Conservation (phyloP, 2,329 filamentous ascomycete species). For the Ophiostoma piceae region DNA sequence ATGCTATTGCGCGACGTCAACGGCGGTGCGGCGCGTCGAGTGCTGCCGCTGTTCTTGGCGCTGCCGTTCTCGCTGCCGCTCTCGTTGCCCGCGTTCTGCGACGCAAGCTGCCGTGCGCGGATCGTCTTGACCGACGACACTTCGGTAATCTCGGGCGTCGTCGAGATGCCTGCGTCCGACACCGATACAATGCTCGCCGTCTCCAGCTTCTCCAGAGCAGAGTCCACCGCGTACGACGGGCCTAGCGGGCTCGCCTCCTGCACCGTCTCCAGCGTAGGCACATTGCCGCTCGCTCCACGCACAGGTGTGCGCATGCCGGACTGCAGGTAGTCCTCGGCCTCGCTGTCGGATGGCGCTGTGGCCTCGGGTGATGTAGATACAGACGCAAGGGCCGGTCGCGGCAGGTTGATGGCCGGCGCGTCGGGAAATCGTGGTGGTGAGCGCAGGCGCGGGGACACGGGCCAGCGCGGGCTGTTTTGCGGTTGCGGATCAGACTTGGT, state of each 20-base stretch:
- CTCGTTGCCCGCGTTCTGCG: slow-evolving; percentile 41
- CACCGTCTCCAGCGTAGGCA: slow-evolving; percentile 75
- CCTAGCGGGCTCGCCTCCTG: slow-evolving; percentile 79
- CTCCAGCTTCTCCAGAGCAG: slow-evolving; percentile 45
- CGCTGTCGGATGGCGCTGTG: slow-evolving; percentile 44
- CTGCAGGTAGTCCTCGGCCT: slow-evolving; percentile 48
- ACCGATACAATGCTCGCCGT: slow-evolving; percentile 43
- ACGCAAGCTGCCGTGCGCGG: slow-evolving; percentile 49
- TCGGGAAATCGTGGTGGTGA: slow-evolving; percentile 63
- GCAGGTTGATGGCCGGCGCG: slow-evolving; percentile 48
- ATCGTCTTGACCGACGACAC: slow-evolving; percentile 39
- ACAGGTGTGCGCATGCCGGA: slow-evolving; percentile 56
- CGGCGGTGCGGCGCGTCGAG: slow-evolving; percentile 40
- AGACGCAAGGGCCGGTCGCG: slow-evolving; percentile 41
- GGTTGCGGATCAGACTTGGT: slow-evolving; percentile 54
- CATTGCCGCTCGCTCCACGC: slow-evolving; percentile 54
- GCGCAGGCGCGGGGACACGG: slow-evolving; percentile 68
- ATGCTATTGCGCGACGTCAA: slow-evolving; percentile 58
- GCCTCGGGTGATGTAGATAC: slow-evolving; percentile 40
- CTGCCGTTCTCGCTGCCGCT: slow-evolving; percentile 52
- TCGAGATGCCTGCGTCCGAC: slow-evolving; percentile 39
- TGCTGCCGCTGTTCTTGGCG: slow-evolving; percentile 37
- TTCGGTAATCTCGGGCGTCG: slow-evolving; percentile 40
- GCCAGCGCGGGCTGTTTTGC: slow-evolving; percentile 63
- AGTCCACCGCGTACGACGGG: slow-evolving; percentile 49